Conservation (phyloP, 2,329 filamentous ascomycete genomes). For the Colletotrichum aenigma region DNA sequence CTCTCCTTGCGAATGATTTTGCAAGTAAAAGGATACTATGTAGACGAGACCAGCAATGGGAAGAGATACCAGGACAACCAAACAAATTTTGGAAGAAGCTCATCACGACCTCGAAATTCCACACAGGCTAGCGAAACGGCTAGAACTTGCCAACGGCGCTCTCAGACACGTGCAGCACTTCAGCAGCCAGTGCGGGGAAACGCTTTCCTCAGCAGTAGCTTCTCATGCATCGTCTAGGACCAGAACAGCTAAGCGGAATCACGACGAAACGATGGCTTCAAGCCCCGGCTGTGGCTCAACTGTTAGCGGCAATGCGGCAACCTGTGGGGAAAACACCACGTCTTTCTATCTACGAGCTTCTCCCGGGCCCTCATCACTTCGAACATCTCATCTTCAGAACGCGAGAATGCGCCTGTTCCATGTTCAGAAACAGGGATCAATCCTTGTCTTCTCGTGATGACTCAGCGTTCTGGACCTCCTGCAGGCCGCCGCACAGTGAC, state of each 20-base stretch:
- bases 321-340: background rate
- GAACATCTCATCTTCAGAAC: background rate
- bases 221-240: background rate
- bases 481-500: slow-evolving; percentile 5
- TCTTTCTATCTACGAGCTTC: background rate
- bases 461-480: slow-evolving; percentile 13
- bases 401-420: background rate
- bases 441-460: background rate
- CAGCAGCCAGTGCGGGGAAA: background rate
- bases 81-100: background rate
- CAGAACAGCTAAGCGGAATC: background rate
- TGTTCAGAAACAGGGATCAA: background rate
- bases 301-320: background rate
- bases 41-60: background rate
- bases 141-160: background rate
- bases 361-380: background rate
- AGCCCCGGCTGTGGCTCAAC: background rate
- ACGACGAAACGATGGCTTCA: background rate
- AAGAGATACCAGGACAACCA: background rate
- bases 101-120: background rate
- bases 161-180: background rate
- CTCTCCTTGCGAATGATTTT: background rate
- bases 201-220: background rate
- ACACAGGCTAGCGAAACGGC: background rate
- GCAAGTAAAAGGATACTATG: background rate